A percentile compares a stretch with the other conserved stretches of the same genome.
Evolutionary conservation across 2,329 filamentous ascomycete species (phyloP).

Genomic region (Ophiocordyceps polyrhachis-furcata): DNA sequence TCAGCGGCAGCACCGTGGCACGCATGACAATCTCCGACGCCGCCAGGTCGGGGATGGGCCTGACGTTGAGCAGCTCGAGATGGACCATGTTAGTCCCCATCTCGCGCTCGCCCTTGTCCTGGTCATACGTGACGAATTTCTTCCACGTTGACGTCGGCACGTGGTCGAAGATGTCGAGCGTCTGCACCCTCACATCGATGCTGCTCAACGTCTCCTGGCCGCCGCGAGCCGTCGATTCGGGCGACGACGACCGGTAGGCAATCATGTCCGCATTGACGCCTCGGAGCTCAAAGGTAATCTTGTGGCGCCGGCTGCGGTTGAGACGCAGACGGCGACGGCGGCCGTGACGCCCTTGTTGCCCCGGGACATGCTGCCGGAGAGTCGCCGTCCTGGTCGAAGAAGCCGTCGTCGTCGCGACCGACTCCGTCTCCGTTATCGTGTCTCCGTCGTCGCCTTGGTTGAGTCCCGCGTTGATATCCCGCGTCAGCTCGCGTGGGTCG

Average conservation of each 20-base stretch:
- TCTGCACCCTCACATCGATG: constrained; percentile 62
- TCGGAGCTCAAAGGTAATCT: constrained; percentile 84
- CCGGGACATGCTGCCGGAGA: constrained; percentile 12
- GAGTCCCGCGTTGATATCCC: constrained; percentile 73
- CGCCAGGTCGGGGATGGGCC: constrained; percentile 63
- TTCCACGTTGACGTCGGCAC: constrained; percentile 94
- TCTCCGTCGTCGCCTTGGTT: constrained; percentile 57
- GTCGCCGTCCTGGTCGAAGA: constrained; percentile 32
- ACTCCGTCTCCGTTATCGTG: constrained; percentile 65
- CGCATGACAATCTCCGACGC: constrained; percentile 80
- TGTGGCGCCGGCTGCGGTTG: constrained; percentile 73
- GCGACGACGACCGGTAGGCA: constrained; percentile 49
- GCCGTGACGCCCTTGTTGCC: constrained; percentile 29
- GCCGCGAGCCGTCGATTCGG: neutral
- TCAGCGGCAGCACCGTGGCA: constrained; percentile 60
- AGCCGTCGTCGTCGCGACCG: constrained; percentile 57
- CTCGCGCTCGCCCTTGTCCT: constrained; percentile 71
- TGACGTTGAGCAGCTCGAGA: constrained; percentile 72
- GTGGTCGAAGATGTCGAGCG: constrained; percentile 85
- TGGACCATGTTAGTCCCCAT: constrained; percentile 79
- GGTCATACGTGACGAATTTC: constrained; percentile 90
- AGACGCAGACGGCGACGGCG: constrained; percentile 58
- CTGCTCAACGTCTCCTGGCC: constrained; percentile 70
- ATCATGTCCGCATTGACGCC: constrained; percentile 71
- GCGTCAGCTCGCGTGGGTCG: constrained; percentile 64